Conservation (phyloP, 2,329 filamentous ascomycete species). For the Ceratocystis albifundus region DNA sequence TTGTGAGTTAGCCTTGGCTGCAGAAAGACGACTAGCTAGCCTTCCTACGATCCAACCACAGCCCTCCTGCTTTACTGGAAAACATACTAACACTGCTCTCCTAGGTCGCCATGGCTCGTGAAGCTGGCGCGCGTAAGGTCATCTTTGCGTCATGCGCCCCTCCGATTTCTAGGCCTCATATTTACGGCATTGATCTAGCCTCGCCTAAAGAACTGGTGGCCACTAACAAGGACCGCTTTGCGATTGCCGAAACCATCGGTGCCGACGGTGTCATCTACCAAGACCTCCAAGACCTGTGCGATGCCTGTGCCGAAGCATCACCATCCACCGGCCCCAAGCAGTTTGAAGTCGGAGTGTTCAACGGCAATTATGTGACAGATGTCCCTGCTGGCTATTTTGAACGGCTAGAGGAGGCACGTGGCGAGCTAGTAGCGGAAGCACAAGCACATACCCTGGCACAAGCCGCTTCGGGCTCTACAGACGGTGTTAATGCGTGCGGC, state of each 20-base stretch:
- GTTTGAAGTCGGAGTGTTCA: constrained; percentile 90
- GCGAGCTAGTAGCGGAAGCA: constrained; percentile 40
- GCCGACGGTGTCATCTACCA: constrained; percentile 46
- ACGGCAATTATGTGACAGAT: constrained; percentile 71
- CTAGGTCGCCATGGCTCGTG: constrained; percentile 57
- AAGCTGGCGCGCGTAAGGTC: constrained; percentile 70
- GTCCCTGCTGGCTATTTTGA: constrained; percentile 73
- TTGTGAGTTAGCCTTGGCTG: constrained; percentile 23
- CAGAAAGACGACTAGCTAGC: too few species aligned
- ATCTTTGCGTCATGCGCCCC: constrained; percentile 76
- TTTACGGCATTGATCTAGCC: constrained; percentile 45
- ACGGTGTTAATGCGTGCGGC: constrained; percentile 14
- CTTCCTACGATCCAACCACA: too few species aligned
- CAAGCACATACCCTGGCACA: constrained; percentile 3
- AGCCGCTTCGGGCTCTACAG: constrained; percentile 14
- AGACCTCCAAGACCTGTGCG: constrained; percentile 62
- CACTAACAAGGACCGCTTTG: constrained; percentile 32
- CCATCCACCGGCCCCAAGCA: constrained; percentile 45
- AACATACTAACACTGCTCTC: neutral
- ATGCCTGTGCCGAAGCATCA: constrained; percentile 57
- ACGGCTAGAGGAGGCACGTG: constrained; percentile 60
- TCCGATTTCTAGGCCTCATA: constrained; percentile 72
- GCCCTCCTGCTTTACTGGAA: too few species aligned
- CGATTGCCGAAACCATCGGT: constrained; percentile 36
- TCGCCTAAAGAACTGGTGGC: constrained; percentile 35